These are phyloP conservation scores for Diplodia scrobiculata DNA, from an alignment of 2,329 filamentous ascomycete genomes.

Conservation along the genomic window DNA sequence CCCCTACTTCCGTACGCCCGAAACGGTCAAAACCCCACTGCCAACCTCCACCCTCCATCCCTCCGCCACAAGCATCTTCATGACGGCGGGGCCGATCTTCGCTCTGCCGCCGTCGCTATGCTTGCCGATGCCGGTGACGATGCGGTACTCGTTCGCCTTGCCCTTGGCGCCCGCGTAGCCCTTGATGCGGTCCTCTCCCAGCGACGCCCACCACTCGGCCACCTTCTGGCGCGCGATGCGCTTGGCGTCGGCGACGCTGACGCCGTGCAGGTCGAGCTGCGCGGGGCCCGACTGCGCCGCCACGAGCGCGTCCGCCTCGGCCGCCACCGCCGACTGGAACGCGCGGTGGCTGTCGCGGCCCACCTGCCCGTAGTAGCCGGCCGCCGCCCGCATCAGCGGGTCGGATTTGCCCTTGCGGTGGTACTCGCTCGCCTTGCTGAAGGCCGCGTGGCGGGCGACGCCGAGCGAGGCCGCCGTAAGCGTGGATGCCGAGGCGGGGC, in stretches of 20 bases:
- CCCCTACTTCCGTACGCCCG: slow-evolving; percentile 53
- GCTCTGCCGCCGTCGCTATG: slow-evolving; percentile 78
- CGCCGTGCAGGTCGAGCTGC: slow-evolving; percentile 78
- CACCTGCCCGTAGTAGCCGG: slow-evolving; percentile 72
- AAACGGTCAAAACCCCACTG: slow-evolving; percentile 70
- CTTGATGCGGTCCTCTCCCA: slow-evolving; percentile 66
- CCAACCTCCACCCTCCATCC: slow-evolving; percentile 81
- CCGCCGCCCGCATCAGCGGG: slow-evolving; percentile 72
- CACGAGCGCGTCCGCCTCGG: slow-evolving; percentile 70
- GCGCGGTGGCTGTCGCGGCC: slow-evolving; percentile 65
- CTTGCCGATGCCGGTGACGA: slow-evolving; percentile 78
- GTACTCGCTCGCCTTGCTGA: slow-evolving; percentile 60
- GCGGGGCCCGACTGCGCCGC: slow-evolving; percentile 63
- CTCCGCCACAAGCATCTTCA: slow-evolving; percentile 69
- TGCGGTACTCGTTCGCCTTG: slow-evolving; percentile 60
- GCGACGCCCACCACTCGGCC: slow-evolving; percentile 71
- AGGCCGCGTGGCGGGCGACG: slow-evolving; percentile 54
- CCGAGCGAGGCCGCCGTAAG: slow-evolving; percentile 47
- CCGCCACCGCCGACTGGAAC: slow-evolving; percentile 62
- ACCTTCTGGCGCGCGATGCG: slow-evolving; percentile 72
- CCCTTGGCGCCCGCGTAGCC: slow-evolving; percentile 48
- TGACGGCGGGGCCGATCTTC: slow-evolving; percentile 77
- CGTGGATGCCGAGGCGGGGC: slow-evolving; percentile 33
- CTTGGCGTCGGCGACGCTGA: slow-evolving; percentile 77
- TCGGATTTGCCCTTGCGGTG: slow-evolving; percentile 68